Conservation (phyloP, 1,284 basidiomycete species). For the Papiliotrema fonsecae region DNA sequence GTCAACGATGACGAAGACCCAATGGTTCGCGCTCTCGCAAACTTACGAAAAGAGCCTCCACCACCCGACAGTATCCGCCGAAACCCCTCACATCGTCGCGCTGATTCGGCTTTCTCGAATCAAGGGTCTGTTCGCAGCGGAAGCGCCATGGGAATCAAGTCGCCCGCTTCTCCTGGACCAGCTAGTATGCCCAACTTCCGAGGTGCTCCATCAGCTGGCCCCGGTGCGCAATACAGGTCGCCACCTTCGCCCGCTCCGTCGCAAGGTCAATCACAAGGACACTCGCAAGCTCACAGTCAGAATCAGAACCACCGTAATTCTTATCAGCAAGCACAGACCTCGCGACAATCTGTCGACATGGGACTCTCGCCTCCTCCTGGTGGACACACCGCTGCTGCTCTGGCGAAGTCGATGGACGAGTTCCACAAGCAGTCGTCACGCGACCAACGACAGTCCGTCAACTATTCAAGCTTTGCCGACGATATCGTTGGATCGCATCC, state of each 20-base stretch:
- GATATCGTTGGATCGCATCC: constrained; percentile 70
- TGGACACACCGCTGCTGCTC: constrained; percentile 48
- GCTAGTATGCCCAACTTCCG: not conserved
- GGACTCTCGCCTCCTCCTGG: constrained; percentile 44
- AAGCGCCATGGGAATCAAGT: constrained; percentile 14
- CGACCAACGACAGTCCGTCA: constrained; percentile 47
- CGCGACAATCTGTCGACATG: constrained; percentile 26
- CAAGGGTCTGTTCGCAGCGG: constrained; percentile 21
- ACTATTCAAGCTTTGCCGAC: constrained; percentile 55
- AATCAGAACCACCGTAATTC: not conserved
- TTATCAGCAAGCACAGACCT: not conserved
- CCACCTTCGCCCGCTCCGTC: not conserved
- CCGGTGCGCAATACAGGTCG: not conserved
- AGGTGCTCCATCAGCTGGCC: constrained; percentile 4
- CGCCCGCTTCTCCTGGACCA: constrained; percentile 31
- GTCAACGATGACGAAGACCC: constrained; percentile 61
- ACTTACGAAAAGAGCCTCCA: constrained; percentile 50
- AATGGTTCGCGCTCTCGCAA: constrained; percentile 63
- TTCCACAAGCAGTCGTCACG: constrained; percentile 39
- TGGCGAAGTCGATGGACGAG: constrained; percentile 47
- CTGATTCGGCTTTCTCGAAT: constrained; percentile 35
- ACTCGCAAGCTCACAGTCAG: no score
- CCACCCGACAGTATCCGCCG: constrained; percentile 40
- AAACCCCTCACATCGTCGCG: constrained; percentile 38
- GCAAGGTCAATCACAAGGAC: no score